A percentile compares a stretch with the other conserved stretches of the same genome.
Conservation (phyloP, 2,329 filamentous ascomycete genomes). For the Aspergillus hiratsukae region DNA sequence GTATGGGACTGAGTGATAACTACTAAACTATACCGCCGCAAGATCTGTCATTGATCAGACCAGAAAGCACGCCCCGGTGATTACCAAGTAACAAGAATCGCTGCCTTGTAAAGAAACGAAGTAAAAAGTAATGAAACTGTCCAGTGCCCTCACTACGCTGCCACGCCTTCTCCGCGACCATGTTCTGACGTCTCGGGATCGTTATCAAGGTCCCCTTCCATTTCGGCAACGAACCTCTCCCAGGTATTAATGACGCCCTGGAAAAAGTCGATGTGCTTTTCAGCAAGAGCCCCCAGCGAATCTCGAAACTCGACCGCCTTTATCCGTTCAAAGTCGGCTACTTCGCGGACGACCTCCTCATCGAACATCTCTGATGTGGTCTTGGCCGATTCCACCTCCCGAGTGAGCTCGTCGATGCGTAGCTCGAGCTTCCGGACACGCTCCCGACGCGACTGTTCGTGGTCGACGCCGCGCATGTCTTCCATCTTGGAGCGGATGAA, state of each 20-base stretch:
- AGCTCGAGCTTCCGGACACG: constrained; percentile 85
- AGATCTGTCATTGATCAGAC: neutral
- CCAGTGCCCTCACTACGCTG: neutral
- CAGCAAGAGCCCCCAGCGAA: constrained; percentile 76
- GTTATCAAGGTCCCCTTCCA: constrained; percentile 60
- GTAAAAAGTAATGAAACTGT: neutral
- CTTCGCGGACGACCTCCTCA: constrained; percentile 90
- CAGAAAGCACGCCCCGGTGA: neutral
- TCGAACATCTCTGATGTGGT: constrained; percentile 89
- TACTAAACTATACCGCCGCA: neutral
- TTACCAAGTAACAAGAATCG: neutral
- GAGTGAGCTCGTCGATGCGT: constrained; percentile 84
- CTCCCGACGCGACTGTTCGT: constrained; percentile 85
- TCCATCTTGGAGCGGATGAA: constrained; percentile 94
- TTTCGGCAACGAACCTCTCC: constrained; percentile 84
- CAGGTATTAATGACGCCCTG: constrained; percentile 73
- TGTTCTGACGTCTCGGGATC: constrained; percentile 18
- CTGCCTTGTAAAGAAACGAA: neutral
- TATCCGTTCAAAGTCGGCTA: constrained; percentile 91
- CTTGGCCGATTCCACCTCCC: constrained; percentile 82
- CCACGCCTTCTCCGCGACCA: constrained; percentile 16
- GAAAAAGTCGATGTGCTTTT: constrained; percentile 85
- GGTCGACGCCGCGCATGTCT: constrained; percentile 92
- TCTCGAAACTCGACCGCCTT: constrained; percentile 89
- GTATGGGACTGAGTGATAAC: neutral